Conservation (phyloP, 306 rosid species). For the Quillaja saponaria region DNA sequence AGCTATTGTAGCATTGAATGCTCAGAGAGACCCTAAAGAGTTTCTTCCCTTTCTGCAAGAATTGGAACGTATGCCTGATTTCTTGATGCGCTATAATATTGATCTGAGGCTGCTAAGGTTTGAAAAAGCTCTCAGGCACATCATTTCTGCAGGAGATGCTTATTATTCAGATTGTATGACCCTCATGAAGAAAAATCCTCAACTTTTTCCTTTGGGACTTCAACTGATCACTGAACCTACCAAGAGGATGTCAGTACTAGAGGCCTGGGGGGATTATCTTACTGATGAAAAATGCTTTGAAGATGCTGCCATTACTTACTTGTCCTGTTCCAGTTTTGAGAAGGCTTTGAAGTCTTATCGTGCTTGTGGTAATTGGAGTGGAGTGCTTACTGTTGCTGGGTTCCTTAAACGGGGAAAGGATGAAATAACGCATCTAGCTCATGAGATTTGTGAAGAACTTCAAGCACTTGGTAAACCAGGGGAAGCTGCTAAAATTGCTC, state of each 20-base stretch:
- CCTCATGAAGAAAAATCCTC: constrained; percentile 79
- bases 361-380: constrained; percentile 80
- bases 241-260: constrained; percentile 68
- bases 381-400: constrained; percentile 82
- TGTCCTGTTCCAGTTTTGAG: constrained; percentile 74
- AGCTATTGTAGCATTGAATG: constrained; percentile 94
- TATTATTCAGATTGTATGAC: constrained; percentile 72
- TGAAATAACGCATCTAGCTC: constrained; percentile 61
- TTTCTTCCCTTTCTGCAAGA: constrained; percentile 89
- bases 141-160: constrained; percentile 86
- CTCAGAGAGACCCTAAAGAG: constrained; percentile 95
- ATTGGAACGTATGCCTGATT: constrained; percentile 68
- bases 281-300: constrained; percentile 66
- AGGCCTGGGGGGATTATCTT: constrained; percentile 97
- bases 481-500: constrained; percentile 90
- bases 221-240: constrained; percentile 69
- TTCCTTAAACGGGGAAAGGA: constrained; percentile 72
- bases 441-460: constrained; percentile 95
- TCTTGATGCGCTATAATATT: constrained; percentile 81
- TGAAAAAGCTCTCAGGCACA: constrained; percentile 88
- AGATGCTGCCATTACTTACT: constrained; percentile 79
- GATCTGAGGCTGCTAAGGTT: constrained; percentile 81
- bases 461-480: constrained; percentile 94
- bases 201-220: constrained; percentile 81
- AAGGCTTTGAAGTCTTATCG: constrained; percentile 88